Percentiles rank a stretch among this genome's conserved stretches.
These are phyloP conservation scores for Neophaeococcomyces aloes DNA, from an alignment of 2,329 filamentous ascomycete genomes.

Conservation along the genomic window DNA sequence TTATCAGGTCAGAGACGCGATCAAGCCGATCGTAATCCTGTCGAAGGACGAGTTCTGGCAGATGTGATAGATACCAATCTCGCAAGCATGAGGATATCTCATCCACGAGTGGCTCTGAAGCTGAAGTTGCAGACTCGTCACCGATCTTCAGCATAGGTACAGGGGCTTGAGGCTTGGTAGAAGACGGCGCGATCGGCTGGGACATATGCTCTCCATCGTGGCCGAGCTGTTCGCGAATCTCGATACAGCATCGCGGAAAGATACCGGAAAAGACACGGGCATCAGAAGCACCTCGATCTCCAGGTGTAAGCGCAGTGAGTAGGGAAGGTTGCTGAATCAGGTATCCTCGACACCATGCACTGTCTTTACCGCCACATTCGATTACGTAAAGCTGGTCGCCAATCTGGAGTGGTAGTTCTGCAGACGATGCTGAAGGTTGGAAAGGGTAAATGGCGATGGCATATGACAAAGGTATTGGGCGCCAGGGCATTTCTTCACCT, in stretches of 20 bases:
- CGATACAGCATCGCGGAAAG: constrained; percentile 87
- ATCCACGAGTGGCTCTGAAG: constrained; percentile 83
- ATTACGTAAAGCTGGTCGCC: constrained; percentile 99
- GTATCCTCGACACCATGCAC: constrained; percentile 90
- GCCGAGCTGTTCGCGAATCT: constrained; percentile 83
- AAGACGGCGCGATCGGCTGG: constrained; percentile 4
- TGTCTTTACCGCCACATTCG: constrained; percentile 76
- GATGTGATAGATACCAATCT: constrained; percentile 96
- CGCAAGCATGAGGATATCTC: constrained; percentile 93
- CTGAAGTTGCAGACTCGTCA: constrained; percentile 86
- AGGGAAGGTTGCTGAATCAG: constrained; percentile 87
- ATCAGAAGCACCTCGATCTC: constrained; percentile 86
- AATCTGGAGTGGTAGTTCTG: constrained; percentile 91
- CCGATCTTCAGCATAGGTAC: constrained; percentile 97
- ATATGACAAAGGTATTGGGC: constrained; percentile 94
- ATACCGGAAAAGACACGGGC: constrained; percentile 97
- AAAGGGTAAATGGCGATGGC: constrained; percentile 95
- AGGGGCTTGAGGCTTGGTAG: constrained; percentile 68
- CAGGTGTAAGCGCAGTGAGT: constrained; percentile 79
- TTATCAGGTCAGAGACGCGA: constrained; percentile 67
- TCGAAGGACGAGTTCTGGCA: constrained; percentile 79
- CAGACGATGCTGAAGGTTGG: constrained; percentile 62
- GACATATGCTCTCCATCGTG: constrained; percentile 1
- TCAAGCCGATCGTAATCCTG: constrained; percentile 74
- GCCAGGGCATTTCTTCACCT: constrained; percentile 68